Evolutionary conservation across 2,329 filamentous ascomycete species (phyloP).

Genomic region (Biscogniauxia mediterranea): DNA sequence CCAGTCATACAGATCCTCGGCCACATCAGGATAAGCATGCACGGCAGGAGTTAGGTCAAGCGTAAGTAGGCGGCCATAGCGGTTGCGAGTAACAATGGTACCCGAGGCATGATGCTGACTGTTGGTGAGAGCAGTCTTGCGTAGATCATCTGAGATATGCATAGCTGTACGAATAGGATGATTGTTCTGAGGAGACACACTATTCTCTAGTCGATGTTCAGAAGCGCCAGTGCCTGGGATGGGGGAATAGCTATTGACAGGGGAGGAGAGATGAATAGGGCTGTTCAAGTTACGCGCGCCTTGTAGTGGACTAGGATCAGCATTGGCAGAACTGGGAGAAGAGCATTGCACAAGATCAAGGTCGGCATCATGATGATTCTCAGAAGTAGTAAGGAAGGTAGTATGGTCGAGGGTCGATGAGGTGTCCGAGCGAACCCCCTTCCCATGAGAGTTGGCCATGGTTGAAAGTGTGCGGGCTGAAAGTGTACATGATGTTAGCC

Average conservation of each 20-base stretch:
- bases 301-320: neutral
- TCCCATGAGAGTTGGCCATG: neutral
- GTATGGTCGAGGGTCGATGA: neutral
- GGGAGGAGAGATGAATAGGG: neutral
- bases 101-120: neutral
- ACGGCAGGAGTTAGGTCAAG: constrained; percentile 1
- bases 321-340: neutral
- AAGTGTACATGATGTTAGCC: neutral
- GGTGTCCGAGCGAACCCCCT: neutral
- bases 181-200: neutral
- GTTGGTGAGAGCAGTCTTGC: neutral
- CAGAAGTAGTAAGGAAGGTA: neutral
- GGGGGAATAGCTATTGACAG: neutral
- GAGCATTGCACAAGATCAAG: neutral
- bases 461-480: neutral
- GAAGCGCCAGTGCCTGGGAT: neutral
- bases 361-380: neutral
- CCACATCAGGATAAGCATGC: neutral
- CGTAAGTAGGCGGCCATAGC: neutral
- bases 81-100: neutral
- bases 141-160: neutral
- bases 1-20: constrained; percentile 16
- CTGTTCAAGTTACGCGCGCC: neutral
- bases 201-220: neutral
- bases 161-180: neutral